Evolutionary conservation across 2,329 filamentous ascomycete species (phyloP).

Genomic region (Sporothrix humicola): DNA sequence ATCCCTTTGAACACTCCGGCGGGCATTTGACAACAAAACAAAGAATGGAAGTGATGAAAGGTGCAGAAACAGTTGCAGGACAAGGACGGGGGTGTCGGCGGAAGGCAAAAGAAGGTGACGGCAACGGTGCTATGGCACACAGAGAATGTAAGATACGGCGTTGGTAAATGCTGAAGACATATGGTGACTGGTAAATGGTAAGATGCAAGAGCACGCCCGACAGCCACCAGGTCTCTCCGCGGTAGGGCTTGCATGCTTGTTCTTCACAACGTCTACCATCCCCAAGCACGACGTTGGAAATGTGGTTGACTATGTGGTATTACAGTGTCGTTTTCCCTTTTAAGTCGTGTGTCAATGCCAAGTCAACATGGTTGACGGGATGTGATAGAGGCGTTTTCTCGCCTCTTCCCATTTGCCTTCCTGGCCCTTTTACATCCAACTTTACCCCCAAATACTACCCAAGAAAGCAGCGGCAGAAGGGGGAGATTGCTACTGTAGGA

Average conservation of each 20-base stretch:
- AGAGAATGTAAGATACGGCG: not conserved
- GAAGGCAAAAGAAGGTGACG: not conserved
- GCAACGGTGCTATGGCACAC: not conserved
- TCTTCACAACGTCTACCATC: not conserved
- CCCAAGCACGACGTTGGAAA: not conserved
- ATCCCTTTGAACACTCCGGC: not conserved
- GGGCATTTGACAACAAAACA: not conserved
- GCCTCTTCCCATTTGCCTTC: no score
- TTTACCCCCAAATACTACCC: not conserved
- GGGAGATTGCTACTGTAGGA: not conserved
- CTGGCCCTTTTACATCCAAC: not conserved
- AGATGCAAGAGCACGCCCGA: not conserved
- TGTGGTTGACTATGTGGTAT: not conserved
- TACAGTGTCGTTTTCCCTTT: not conserved
- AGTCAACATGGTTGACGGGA: not conserved
- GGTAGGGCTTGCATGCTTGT: not conserved
- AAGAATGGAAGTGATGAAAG: not conserved
- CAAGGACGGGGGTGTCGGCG: conserved; percentile 8
- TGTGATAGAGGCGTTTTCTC: conserved; percentile 9
- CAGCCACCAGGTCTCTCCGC: not conserved
- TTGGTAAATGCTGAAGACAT: not conserved
- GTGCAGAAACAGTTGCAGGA: conserved; percentile 7
- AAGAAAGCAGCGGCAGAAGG: not conserved
- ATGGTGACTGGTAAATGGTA: not conserved
- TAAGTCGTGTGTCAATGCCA: not conserved